Evolutionary conservation across 192 early-diverging fungal genomes (phyloP).

Genomic region (Jimgerdemannia lactiflua): DNA sequence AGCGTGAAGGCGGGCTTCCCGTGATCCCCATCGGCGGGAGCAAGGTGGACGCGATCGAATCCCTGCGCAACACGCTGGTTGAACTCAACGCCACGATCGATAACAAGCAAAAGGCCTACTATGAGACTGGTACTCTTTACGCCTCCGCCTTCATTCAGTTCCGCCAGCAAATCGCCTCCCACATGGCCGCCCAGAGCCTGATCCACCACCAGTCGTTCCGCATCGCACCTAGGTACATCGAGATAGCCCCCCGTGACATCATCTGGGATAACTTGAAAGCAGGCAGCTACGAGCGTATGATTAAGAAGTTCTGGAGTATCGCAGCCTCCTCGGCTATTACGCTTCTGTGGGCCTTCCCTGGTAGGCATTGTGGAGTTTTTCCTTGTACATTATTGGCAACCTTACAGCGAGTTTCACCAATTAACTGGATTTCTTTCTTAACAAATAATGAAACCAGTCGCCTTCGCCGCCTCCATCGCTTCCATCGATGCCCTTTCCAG

Average conservation of each 20-base stretch:
- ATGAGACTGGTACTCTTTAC: constrained; percentile 12
- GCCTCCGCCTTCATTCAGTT: constrained; percentile 77
- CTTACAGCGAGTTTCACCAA: not conserved
- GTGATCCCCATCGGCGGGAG: constrained; percentile 44
- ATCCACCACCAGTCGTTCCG: constrained; percentile 56
- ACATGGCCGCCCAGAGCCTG: constrained; percentile 71
- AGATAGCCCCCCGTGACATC: constrained; percentile 71
- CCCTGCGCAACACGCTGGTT: constrained; percentile 34
- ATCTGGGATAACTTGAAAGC: constrained; percentile 80
- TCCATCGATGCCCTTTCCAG: constrained; percentile 46
- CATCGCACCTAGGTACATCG: constrained; percentile 62
- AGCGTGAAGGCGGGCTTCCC: constrained; percentile 30
- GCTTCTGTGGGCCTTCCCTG: constrained; percentile 71
- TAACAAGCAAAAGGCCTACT: constrained; percentile 22
- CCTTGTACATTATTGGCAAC: not conserved
- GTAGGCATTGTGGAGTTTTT: constrained; percentile 20
- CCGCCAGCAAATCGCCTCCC: constrained; percentile 66
- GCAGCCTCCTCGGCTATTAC: constrained; percentile 51
- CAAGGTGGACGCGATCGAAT: constrained; percentile 63
- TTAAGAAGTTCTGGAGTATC: constrained; percentile 54
- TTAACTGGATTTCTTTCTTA: constrained; percentile 1
- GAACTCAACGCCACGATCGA: constrained; percentile 48
- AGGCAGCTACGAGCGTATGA: constrained; percentile 42
- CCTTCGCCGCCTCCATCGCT: constrained; percentile 51
- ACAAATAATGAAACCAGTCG: constrained; percentile 26